Evolutionary conservation across 2,329 filamentous ascomycete species (phyloP), one percentile per base, ranked within the genome.

Genomic region (Neobulgaria alba): DNA sequence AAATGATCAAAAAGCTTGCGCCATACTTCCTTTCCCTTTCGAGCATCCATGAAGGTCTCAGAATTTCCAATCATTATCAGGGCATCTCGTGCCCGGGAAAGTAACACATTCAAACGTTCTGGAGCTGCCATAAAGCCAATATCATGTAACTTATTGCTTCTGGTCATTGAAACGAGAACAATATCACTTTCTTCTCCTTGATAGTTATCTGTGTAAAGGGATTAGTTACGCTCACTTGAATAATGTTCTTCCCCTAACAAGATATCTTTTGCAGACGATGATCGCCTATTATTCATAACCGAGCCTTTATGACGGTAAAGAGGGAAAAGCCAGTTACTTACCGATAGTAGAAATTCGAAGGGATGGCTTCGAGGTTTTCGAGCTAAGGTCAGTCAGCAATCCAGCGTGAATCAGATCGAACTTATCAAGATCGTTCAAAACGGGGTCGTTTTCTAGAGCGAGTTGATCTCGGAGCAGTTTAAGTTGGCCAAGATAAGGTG

Each of bases 111-210:
- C 0, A 87, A 57, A 1, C 84, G 67, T 49, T 88, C 73, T 0
- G 75, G 74, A 0, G 78, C 67, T 0, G 64, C 55, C 67, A 88
- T 77, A 56, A 88, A 88, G 0, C 84, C 83, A 20, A 87, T 83
- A 1, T 86, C 77, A 0, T 74, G 71, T 0, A 55, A 53, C 0
- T 52, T 42, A 47, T 88, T 88, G 56, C 81, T 82, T 3, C 84
- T 65, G 0, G 80, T 85, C 9, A 88, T 58, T 0, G 78, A 82
- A 0, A 66, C 73, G 5, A 89, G 71, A 0, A 87, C 77, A 12
- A 89, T 80, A 1, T 87, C 75, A 29, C 75, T 78, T 48, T 89
- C 83, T 53, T 88, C 83, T 1, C 84, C 82, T 56, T 88, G 84
- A 42, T 83, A 89, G 46, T 88, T 88, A 46, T 88, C 82, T 80